Base-by-base conservation (phyloP, 2,329 filamentous ascomycete genomes). In the Apiospora saccharicola region DNA sequence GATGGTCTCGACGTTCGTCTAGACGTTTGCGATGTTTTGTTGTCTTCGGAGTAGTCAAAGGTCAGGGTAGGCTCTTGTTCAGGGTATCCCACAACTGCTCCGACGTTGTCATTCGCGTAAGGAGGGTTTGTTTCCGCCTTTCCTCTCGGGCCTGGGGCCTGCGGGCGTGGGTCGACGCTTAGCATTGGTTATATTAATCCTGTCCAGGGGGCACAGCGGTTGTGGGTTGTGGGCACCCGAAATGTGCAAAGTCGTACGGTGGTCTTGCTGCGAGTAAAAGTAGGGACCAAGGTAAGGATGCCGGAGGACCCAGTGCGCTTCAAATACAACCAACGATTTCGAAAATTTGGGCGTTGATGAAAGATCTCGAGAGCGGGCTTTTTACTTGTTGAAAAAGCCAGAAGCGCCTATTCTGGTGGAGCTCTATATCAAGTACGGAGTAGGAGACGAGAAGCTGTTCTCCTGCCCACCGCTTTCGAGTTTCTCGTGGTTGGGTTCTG, bases 21-120 rank as follows among this genome's bases (percentile, higher is more conserved):
- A 41, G 69, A 24, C 24, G 53, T 34, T 24, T 71, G 76, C 72
- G 71, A 61, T 47, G 76, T 67, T 69, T 71, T 67, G 46, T 71
- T 71, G 24, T 70, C 72, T 44, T 79, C 75, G 47, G 75, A 49
- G 13, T 74, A 72, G 49, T 78, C 77, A 71, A 77, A 77, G n/a
- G 74, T 75, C 72, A 77, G 73, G 22, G 73, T 71, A 71, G 76
- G 69, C 71, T 74, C 74, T 67, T 69, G 37, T 41, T 41, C 37
- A 41, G 37, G 49, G 71, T 72, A 64, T 57, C 72, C 71, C 53
- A 70, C 64, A 69, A 69, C 72, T 73, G 71, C 72, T 64, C 71
- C 74, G 69, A 70, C 75, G 53, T 47, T 71, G 43, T 41, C 24
- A 49, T 68, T 73, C 24, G 70, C 51, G 53, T 64, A 64, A 37